Conservation (phyloP, 257 asterid species). For the Paraleonurus japonicus region DNA sequence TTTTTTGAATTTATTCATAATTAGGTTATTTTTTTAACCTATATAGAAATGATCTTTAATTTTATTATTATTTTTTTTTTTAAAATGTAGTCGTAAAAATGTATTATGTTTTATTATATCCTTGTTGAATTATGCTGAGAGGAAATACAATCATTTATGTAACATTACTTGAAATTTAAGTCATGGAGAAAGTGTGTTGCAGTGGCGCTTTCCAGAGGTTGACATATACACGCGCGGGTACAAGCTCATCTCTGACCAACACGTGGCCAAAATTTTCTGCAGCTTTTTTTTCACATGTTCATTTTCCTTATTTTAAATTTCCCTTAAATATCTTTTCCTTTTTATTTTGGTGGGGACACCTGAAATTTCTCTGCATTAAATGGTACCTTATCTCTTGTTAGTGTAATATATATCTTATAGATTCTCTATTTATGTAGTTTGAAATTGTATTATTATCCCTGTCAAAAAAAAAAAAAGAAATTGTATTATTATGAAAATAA, state of each 20-base stretch:
- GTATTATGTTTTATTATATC: neutral
- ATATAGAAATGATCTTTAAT: too few relatives aligned
- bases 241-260: slow-evolving; percentile 20
- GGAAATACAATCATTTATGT: neutral
- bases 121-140: neutral
- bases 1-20: too few relatives aligned
- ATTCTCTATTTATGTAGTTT: too few relatives aligned
- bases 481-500: too few relatives aligned
- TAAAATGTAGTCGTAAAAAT: neutral
- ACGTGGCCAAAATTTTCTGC: slow-evolving; percentile 19
- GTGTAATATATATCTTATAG: too few relatives aligned
- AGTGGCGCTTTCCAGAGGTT: slow-evolving; percentile 47
- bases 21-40: too few relatives aligned
- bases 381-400: neutral
- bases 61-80: too few relatives aligned
- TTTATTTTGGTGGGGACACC: neutral
- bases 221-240: slow-evolving; percentile 31
- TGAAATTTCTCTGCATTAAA: neutral
- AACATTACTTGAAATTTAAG: slow-evolving; percentile 33
- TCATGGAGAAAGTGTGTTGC: slow-evolving; percentile 30
- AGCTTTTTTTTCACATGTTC: neutral
- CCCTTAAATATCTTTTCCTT: neutral
- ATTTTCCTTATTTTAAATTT: neutral
- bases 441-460: too few relatives aligned
- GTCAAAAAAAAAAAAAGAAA: too few relatives aligned